phyloP scores from a whole-genome alignment of 1,284 basidiomycete genomes.

The Fomitiporia mediterranea region DNA sequence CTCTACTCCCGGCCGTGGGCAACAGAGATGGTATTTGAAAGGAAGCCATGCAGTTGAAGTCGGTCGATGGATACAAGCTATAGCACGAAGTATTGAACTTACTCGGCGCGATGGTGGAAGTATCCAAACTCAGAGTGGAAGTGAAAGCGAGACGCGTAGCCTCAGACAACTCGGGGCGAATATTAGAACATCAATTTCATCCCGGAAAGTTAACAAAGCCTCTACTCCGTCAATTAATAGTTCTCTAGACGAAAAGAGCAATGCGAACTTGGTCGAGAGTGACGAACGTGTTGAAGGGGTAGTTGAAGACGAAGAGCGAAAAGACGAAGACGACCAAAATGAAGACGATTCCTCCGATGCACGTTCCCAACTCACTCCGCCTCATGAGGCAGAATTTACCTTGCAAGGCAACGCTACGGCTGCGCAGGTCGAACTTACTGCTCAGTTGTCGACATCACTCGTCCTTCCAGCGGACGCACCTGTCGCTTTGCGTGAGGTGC shows the following conservation, averaged over 20 bases:
- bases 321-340: slow-evolving; percentile 35
- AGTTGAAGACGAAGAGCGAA: slow-evolving; percentile 34
- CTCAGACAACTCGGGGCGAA: slow-evolving; percentile 8
- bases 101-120: slow-evolving; percentile 30
- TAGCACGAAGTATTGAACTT: slow-evolving; percentile 73
- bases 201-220: slow-evolving; percentile 1
- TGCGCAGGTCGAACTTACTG: slow-evolving; percentile 77
- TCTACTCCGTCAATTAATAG: slow-evolving; percentile 12
- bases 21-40: slow-evolving; percentile 86
- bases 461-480: slow-evolving; percentile 34
- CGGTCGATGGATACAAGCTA: slow-evolving; percentile 78
- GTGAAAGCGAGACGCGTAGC: slow-evolving; percentile 8
- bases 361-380: slow-evolving; percentile 37
- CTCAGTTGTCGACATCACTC: slow-evolving; percentile 60
- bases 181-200: slow-evolving; percentile 14
- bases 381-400: slow-evolving; percentile 66
- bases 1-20: slow-evolving; percentile 49
- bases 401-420: slow-evolving; percentile 72
- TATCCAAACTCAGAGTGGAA: background rate
- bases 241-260: slow-evolving; percentile 14
- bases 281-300: slow-evolving; percentile 17
- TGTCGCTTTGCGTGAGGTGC: slow-evolving; percentile 42
- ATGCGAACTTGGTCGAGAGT: background rate
- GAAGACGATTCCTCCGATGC: slow-evolving; percentile 29
- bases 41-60: slow-evolving; percentile 90